Base-by-base conservation (phyloP, 345 rosid genomes). In the Jatropha curcas region DNA sequence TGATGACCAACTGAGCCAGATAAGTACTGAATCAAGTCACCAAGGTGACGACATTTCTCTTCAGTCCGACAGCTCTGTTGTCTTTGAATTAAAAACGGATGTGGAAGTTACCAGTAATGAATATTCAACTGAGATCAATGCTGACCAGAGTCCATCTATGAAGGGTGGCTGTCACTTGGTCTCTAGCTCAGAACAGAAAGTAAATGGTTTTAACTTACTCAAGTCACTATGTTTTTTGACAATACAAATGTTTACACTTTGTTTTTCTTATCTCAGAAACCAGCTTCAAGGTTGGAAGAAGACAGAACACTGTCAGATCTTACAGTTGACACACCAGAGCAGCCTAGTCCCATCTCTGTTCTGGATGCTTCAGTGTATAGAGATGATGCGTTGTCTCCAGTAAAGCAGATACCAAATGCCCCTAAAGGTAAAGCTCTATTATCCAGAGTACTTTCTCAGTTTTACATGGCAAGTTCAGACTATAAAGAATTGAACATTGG, bases 271-370 rank as follows among this genome's bases (percentile, higher is more conserved):
- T 31, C 60, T 63, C 74, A 94, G 94, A 86, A 80, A 71, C 80
- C 92, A 65, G 63, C 79, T 70, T 80, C 84, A 65, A 77, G 76
- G 68, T 56, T 82, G 50, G 82, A 80, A 70, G 88, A 92, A 64
- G 92, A 84, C 61, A 84, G 81, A 76, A 70, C 74, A 0, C 71
- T 70, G 68, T 68, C 83, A 16, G 89, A 89, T 70, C 82, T 84
- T 67, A 80, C 85, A 39, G 55, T 77, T 19, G 80, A 66, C 79
- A 80, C 84, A 20, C 71, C 83, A 57, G 98, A 92, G 76, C 89
- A 92, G 80, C 94, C 86, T 27, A 94, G 96, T 84, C 98, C 98
- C 4, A 84, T 92, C 48, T 94, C 98, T 46, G 97, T 94, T 68
- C 96, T 92, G 33, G 97, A 92, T 61, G 52, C 76, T 53, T 83